phyloP scores from a whole-genome alignment of 208 protist species.

The Leishmania braziliensis region DNA sequence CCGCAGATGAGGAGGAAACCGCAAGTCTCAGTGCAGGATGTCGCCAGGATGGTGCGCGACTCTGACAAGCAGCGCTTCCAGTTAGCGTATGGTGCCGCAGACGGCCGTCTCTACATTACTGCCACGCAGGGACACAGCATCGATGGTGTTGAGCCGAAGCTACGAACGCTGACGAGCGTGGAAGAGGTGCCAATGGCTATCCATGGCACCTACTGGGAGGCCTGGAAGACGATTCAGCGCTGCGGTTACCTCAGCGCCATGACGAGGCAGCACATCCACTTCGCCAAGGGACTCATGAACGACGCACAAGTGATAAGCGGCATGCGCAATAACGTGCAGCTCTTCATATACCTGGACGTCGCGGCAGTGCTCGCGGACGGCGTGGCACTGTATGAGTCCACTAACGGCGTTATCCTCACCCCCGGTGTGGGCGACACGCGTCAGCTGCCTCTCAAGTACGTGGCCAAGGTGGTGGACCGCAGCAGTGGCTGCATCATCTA shows the following conservation, averaged over 20 bases:
- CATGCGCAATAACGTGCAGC: conserved; percentile 67
- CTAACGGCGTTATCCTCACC: conserved; percentile 89
- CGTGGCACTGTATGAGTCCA: conserved; percentile 68
- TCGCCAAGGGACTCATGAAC: conserved; percentile 68
- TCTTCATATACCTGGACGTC: conserved; percentile 85
- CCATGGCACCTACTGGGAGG: conserved; percentile 81
- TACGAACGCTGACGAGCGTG: conserved; percentile 44
- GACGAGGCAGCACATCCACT: conserved; percentile 90
- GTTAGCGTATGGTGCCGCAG: conserved; percentile 43
- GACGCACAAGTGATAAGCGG: conserved; percentile 81
- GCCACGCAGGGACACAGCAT: conserved; percentile 89
- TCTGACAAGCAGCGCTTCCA: conserved; percentile 85
- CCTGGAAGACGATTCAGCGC: conserved; percentile 56
- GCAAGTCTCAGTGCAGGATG: conserved; percentile 31
- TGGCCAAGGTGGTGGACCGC: conserved; percentile 61
- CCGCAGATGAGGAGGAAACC: conserved; percentile 13
- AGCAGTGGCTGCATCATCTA: conserved; percentile 36
- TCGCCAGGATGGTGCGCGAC: conserved; percentile 50
- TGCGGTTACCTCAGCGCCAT: conserved; percentile 86
- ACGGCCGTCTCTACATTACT: conserved; percentile 60
- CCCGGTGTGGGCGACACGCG: conserved; percentile 64
- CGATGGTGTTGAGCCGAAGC: conserved; percentile 49
- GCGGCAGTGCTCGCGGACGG: conserved; percentile 56
- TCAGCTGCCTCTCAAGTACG: conserved; percentile 72
- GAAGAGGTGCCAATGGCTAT: conserved; percentile 50